Evolutionary conservation across 805 yeast genomes (phyloP), one percentile per base, ranked within the genome.

Genomic region (Pichia phayaonensis): DNA sequence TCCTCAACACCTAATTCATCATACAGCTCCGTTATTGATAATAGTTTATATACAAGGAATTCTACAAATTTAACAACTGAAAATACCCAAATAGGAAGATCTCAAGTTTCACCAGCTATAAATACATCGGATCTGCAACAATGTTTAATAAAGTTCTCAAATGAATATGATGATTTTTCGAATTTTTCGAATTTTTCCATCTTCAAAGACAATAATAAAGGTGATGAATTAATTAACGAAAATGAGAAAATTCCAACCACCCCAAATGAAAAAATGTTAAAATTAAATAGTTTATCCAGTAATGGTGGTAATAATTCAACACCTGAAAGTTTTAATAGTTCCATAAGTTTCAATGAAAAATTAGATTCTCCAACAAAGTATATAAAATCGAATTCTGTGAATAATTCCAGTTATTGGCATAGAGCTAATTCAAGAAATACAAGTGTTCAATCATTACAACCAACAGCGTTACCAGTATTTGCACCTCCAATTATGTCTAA

Each of bases 51-150:
- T 31, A 40, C 43, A 3, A 53, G 46, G 27, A 44, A 43, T 21
- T 22, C 40, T n/a, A n/a, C n/a, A 10, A 42, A 26, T 27, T 40
- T 47, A 27, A 26, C 39, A 10, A 44, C 51, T 3, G 47, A 26
- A 47, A 52, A 29, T 44, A 48, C 45, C 20, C 38, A 34, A 16
- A 34, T 34, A 34, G n/a, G 20, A n/a, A 34, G n/a, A 34, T 34
- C 38, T 16, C 38, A 34, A 34, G n/a, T 34, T n/a, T 36, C 36
- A 2, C 27, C 62, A 21, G 65, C 69, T 7, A 54, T 69, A 6
- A 72, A 72, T 55, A 70, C 74, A 0, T 54, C 70, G 16, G 75
- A 70, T 52, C 54, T 72, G 38, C 72, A 72, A 57, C 70, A 71
- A 45, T 71, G 74, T 53, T 61, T 72, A 20, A 44, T 69, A 36